Conservation (phyloP, 768 basidiomycete genomes). For the Tricholoma sp. region DNA sequence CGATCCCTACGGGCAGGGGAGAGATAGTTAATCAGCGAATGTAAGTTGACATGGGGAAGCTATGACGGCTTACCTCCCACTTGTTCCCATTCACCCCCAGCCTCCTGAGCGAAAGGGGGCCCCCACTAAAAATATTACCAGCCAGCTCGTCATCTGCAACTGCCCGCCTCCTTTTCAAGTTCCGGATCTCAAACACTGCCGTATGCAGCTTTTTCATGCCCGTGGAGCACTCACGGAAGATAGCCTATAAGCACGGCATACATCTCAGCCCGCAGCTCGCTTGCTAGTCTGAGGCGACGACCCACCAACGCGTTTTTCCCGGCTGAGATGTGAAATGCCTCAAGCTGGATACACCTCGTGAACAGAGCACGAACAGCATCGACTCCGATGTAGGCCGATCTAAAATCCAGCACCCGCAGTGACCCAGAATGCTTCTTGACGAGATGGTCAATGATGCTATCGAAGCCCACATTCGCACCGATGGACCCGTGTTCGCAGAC, state of each 20-base stretch:
- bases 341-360: conserved; percentile 25
- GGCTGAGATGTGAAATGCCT: conserved; percentile 28
- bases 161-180: conserved; percentile 19
- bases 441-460: conserved; percentile 31
- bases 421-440: conserved; percentile 21
- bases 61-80: conserved; percentile 25
- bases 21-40: not conserved
- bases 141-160: conserved; percentile 18
- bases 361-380: conserved; percentile 23
- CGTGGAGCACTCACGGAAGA: conserved; percentile 18
- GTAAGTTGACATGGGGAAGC: not conserved
- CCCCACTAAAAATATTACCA: conserved; percentile 17
- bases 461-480: conserved; percentile 19
- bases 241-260: conserved; percentile 12
- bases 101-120: conserved; percentile 22
- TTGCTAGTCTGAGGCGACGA: not conserved
- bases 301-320: conserved; percentile 29
- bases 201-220: conserved; percentile 24
- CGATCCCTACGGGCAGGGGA: conserved; percentile 5
- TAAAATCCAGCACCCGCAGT: conserved; percentile 22
- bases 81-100: conserved; percentile 25
- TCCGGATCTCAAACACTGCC: conserved; percentile 27
- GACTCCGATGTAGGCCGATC: conserved; percentile 12
- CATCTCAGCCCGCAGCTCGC: not conserved
- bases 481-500: conserved; percentile 17